These are phyloP conservation scores for Candolleomyces efflorescens DNA, from an alignment of 768 basidiomycete genomes.

Conservation along the genomic window DNA sequence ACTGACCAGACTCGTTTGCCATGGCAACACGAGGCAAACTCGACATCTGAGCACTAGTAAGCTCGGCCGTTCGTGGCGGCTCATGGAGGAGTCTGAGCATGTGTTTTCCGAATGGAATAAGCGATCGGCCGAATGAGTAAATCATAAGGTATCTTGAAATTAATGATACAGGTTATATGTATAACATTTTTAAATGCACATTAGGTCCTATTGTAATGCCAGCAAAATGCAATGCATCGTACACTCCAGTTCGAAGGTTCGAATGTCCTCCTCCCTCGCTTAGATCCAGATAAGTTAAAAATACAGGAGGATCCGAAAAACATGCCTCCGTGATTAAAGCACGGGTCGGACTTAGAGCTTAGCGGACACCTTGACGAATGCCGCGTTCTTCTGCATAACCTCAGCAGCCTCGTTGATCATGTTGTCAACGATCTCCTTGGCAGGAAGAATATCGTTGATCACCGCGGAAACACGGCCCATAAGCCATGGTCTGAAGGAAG, in stretches of 20 bases:
- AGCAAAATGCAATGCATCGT: background rate
- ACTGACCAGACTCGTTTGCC: too few relatives aligned
- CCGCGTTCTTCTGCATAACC: conserved; percentile 30
- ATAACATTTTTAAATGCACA: too few relatives aligned
- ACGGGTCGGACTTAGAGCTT: conserved; percentile 37
- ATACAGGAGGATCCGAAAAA: background rate
- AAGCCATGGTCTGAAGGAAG: conserved; percentile 51
- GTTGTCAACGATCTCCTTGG: conserved; percentile 75
- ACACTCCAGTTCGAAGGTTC: background rate
- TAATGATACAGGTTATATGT: too few relatives aligned
- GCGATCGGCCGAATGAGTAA: too few relatives aligned
- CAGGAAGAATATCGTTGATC: conserved; percentile 74
- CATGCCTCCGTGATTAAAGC: background rate
- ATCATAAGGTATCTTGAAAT: too few relatives aligned
- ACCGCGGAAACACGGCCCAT: conserved; percentile 80
- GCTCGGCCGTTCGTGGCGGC: too few relatives aligned
- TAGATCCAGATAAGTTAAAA: background rate
- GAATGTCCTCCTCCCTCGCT: background rate
- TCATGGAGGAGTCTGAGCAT: too few relatives aligned
- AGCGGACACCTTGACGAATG: conserved; percentile 39
- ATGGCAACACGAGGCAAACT: too few relatives aligned
- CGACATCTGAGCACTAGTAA: too few relatives aligned
- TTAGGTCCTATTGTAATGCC: background rate
- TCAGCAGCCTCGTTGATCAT: conserved; percentile 52
- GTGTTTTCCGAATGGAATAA: too few relatives aligned